phyloP scores from a whole-genome alignment of 192 early-diverging fungal genomes.

The Ambispora gerdemannii region DNA sequence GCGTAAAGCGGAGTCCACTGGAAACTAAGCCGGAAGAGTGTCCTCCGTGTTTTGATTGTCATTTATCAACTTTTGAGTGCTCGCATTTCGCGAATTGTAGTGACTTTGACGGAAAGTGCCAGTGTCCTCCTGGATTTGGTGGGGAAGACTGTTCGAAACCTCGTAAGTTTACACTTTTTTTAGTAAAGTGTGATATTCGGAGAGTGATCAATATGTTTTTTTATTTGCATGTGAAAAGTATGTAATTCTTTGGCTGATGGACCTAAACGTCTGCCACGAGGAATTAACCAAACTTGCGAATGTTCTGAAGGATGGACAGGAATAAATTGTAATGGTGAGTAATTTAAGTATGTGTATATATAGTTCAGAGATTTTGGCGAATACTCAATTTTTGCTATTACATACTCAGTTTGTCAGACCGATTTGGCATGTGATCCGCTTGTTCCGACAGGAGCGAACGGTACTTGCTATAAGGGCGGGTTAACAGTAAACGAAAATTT shows the following conservation, averaged over 20 bases:
- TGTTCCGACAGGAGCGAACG: slow-evolving; percentile 65
- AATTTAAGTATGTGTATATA: no score
- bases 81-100: slow-evolving; percentile 69
- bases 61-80: slow-evolving; percentile 64
- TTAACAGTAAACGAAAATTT: slow-evolving; percentile 64
- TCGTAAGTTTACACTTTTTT: slow-evolving; percentile 39
- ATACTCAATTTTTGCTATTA: neutral
- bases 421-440: slow-evolving; percentile 66
- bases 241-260: slow-evolving; percentile 70
- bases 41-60: slow-evolving; percentile 79
- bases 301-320: slow-evolving; percentile 89
- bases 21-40: slow-evolving; percentile 39
- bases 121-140: slow-evolving; percentile 72
- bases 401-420: slow-evolving; percentile 52
- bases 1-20: neutral
- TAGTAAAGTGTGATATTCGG: neutral
- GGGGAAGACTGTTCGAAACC: slow-evolving; percentile 70
- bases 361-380: no score
- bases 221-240: slow-evolving; percentile 42
- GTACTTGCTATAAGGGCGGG: slow-evolving; percentile 74
- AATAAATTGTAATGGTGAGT: slow-evolving; percentile 86
- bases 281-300: slow-evolving; percentile 57
- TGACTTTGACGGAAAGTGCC: slow-evolving; percentile 66
- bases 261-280: slow-evolving; percentile 53
- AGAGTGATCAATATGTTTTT: neutral